Evolutionary conservation across 1,139 yeast genomes (phyloP), one percentile per base, ranked within the genome.

Genomic region (Schizosaccharomyces versatilis): DNA sequence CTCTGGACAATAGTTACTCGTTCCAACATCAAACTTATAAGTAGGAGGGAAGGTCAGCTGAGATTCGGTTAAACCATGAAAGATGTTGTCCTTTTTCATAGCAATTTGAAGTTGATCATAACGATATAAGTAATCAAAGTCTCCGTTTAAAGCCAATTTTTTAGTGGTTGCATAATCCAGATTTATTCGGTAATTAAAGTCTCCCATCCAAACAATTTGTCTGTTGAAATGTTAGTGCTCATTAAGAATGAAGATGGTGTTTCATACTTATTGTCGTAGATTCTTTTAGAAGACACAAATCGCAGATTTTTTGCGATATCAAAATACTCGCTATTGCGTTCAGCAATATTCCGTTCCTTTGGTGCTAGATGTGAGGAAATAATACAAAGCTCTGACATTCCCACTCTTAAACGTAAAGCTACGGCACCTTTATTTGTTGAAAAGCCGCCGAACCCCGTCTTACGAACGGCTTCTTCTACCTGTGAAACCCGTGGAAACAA

Each of bases 331-430:
- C 81, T 84, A 63, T 80, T 90, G 56, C 98, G 73, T 66, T 93
- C 98, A 41, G 82, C 84, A 7, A 78, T 75, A 59, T 93, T 93
- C 59, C 77, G 78, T 54, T 79, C 71, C 0, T 98, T 98, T 0
- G 98, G 97, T 1, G 98, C 96, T 61, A 93, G 72, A 69, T 93
- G 98, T 0, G 95, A 82, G 3, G 86, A 85, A n/a, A 93, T 71
- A 60, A 88, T 76, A 58, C 93, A 86, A 61, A 93, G 74, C 36
- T 79, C 77, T 0, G 95, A 83, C 54, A 79, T 77, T 0, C 93
- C 85, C 66, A 74, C 84, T 47, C 75, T 74, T 63, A 85, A 79
- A 60, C 94, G 77, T 1, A 85, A 82, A 0, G 90, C 94, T 59
- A 88, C 85, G 1, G 90, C 95, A 32, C 95, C 95, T 65, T 85